Conservation (phyloP, 495 filamentous ascomycete genomes). For the Aspergillus sclerotiicarbonarius region DNA sequence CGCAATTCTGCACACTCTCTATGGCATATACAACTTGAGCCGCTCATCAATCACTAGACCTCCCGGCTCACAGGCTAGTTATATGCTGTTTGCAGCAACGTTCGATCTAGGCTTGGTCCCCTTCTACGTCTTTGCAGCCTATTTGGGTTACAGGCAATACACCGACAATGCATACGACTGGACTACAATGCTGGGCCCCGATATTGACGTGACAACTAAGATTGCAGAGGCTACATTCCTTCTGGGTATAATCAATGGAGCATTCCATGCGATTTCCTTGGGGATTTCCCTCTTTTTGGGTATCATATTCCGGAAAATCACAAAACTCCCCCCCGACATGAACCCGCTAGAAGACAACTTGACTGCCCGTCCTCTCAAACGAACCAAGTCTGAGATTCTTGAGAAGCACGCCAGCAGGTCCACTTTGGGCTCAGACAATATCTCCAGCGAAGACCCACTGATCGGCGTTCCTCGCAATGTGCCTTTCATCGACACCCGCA, state of each 20-base stretch:
- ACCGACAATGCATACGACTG: slow-evolving; percentile 51
- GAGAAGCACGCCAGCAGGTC: slow-evolving; percentile 52
- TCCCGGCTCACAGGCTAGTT: slow-evolving; percentile 75
- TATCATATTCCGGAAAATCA: slow-evolving; percentile 76
- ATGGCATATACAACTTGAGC: slow-evolving; percentile 74
- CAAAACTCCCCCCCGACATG: slow-evolving; percentile 81
- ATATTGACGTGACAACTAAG: slow-evolving; percentile 43
- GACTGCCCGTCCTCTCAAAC: slow-evolving; percentile 73
- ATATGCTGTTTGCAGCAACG: slow-evolving; percentile 74
- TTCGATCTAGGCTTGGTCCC: slow-evolving; percentile 71
- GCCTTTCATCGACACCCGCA: slow-evolving; percentile 74
- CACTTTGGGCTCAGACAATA: slow-evolving; percentile 50
- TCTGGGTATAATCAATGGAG: slow-evolving; percentile 55
- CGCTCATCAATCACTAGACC: slow-evolving; percentile 65
- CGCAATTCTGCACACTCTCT: slow-evolving; percentile 65
- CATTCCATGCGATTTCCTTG: slow-evolving; percentile 68
- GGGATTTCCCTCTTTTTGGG: slow-evolving; percentile 67
- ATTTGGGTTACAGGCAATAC: slow-evolving; percentile 50
- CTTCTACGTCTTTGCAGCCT: slow-evolving; percentile 71
- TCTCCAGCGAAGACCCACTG: slow-evolving; percentile 54
- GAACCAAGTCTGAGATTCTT: slow-evolving; percentile 68
- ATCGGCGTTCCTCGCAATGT: slow-evolving; percentile 59
- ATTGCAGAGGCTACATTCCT: slow-evolving; percentile 66
- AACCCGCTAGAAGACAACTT: slow-evolving; percentile 86
- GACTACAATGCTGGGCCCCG: slow-evolving; percentile 56